Evolutionary conservation across 441 rosid genomes (phyloP).

Genomic region (Bruguiera hainesii): DNA sequence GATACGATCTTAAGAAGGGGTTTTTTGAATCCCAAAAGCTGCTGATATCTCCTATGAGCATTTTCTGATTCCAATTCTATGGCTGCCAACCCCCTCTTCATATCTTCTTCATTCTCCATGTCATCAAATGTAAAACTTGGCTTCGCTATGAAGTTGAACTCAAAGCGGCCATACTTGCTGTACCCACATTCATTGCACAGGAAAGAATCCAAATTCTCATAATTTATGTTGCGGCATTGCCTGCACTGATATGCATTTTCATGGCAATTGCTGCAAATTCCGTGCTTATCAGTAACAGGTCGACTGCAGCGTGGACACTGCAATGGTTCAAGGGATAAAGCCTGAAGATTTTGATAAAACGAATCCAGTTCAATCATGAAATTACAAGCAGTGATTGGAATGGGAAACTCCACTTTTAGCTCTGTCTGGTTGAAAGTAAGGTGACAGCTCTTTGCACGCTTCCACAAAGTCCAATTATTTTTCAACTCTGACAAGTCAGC

Average conservation of each 20-base stretch:
- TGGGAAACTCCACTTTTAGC: slow-evolving; percentile 98
- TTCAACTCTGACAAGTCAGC: slow-evolving; percentile 98
- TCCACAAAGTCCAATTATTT: slow-evolving; percentile 99
- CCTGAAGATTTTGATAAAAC: slow-evolving; percentile 99
- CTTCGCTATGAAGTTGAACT: slow-evolving; percentile 99
- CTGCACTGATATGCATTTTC: slow-evolving; percentile 99
- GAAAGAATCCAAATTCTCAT: slow-evolving; percentile 98
- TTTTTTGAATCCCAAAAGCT: slow-evolving; percentile 99
- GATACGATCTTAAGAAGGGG: slow-evolving; percentile 99
- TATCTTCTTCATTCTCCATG: slow-evolving; percentile 99
- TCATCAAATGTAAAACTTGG: slow-evolving; percentile 98
- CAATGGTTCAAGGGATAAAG: slow-evolving; percentile 97
- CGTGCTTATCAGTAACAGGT: slow-evolving; percentile 98
- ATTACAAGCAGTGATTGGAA: slow-evolving; percentile 99
- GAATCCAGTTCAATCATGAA: slow-evolving; percentile 99
- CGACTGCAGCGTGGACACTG: slow-evolving; percentile 99
- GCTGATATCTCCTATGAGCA: slow-evolving; percentile 99
- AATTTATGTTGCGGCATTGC: slow-evolving; percentile 99
- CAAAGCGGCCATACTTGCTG: slow-evolving; percentile 99
- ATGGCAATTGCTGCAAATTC: slow-evolving; percentile 98
- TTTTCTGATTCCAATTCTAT: slow-evolving; percentile 99
- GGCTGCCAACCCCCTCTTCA: slow-evolving; percentile 99
- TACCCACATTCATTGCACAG: slow-evolving; percentile 99
- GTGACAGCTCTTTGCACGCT: slow-evolving; percentile 99
- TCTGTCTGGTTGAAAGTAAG: slow-evolving; percentile 99